These are phyloP conservation scores for Begonia peltatifolia DNA, from an alignment of 306 rosid genomes.

Conservation along the genomic window DNA sequence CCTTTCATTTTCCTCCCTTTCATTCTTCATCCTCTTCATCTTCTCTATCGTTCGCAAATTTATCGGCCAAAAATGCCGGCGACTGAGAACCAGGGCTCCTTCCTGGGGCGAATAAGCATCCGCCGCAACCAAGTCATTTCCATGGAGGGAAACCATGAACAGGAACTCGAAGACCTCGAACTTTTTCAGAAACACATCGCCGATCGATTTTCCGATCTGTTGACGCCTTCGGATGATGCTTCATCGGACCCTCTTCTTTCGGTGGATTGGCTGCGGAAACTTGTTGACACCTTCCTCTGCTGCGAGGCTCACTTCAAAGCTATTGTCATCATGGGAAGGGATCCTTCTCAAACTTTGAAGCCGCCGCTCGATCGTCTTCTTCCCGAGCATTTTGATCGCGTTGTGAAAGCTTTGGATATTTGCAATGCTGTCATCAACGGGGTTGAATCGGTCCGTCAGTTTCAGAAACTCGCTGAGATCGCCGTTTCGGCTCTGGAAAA, in stretches of 20 bases:
- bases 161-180: constrained; percentile 71
- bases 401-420: constrained; percentile 58
- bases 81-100: constrained; percentile 66
- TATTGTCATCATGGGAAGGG: constrained; percentile 55
- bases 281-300: constrained; percentile 70
- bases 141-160: constrained; percentile 72
- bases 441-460: constrained; percentile 48
- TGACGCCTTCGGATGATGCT: constrained; percentile 30
- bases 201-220: constrained; percentile 52
- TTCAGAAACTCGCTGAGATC: constrained; percentile 68
- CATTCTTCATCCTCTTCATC: neutral
- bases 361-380: constrained; percentile 73
- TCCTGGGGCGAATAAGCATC: constrained; percentile 79
- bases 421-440: constrained; percentile 78
- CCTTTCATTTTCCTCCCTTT: neutral
- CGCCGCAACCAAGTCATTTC: constrained; percentile 79
- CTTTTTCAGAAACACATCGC: constrained; percentile 62
- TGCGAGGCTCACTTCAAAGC: constrained; percentile 94
- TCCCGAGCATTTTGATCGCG: constrained; percentile 66
- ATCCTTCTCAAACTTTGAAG: constrained; percentile 45
- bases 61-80: constrained; percentile 41
- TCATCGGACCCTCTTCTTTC: constrained; percentile 36
- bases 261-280: constrained; percentile 52
- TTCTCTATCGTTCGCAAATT: neutral
- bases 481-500: constrained; percentile 49